These are phyloP conservation scores for Daldinia sp. DNA, from an alignment of 2,329 filamentous ascomycete genomes.

Conservation along the genomic window DNA sequence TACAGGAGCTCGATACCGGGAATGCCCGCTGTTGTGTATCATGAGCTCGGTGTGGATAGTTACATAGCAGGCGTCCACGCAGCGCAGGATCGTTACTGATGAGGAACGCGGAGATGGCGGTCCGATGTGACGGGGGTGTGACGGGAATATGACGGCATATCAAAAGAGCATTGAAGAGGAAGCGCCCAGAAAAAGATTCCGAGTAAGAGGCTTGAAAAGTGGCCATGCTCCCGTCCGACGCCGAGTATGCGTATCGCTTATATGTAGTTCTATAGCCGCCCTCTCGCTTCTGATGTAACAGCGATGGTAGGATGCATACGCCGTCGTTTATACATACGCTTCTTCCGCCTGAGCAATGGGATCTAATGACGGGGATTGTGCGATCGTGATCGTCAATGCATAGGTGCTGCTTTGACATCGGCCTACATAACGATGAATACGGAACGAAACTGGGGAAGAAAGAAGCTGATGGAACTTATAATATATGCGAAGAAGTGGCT, in stretches of 20 bases:
- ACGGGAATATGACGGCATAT: constrained; percentile 1
- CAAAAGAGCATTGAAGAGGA: background rate
- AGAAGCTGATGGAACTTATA: background rate
- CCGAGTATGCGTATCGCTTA: background rate
- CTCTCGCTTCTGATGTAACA: background rate
- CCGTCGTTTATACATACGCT: background rate
- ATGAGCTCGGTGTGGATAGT: background rate
- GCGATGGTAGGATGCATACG: background rate
- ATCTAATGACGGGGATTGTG: background rate
- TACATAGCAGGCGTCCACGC: constrained; percentile 8
- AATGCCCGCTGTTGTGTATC: constrained; percentile 6
- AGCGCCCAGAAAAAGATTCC: background rate
- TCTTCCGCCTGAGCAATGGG: background rate
- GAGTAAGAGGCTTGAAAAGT: background rate
- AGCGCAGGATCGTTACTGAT: constrained; percentile 6
- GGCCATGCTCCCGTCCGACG: background rate
- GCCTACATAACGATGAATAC: background rate
- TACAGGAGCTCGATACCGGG: constrained; percentile 21
- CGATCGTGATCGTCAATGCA: background rate
- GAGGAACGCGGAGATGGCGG: constrained; percentile 11
- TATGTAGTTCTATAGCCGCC: background rate
- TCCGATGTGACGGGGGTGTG: constrained; percentile 10
- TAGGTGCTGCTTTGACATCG: background rate
- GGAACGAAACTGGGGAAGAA: background rate
- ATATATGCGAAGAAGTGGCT: background rate